Conservation (phyloP, 2,329 filamentous ascomycete genomes). For the Nannizziopsis arthrosporioides region DNA sequence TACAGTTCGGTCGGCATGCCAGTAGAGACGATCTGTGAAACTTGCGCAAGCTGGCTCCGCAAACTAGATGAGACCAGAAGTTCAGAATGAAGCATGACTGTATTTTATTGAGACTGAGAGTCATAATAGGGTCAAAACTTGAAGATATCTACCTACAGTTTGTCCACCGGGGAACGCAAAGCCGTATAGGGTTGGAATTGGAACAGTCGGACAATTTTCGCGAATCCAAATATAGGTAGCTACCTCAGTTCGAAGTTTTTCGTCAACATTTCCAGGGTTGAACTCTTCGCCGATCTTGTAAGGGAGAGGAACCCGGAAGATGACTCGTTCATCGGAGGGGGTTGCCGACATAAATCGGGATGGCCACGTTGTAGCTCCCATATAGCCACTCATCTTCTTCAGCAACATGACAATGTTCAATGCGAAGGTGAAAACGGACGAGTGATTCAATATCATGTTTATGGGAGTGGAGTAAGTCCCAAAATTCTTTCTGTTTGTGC, state of each 20-base stretch:
- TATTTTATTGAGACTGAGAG: background rate
- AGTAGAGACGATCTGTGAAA: conserved; percentile 16
- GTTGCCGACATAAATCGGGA: conserved; percentile 11
- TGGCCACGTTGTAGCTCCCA: conserved; percentile 13
- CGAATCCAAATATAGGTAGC: conserved; percentile 17
- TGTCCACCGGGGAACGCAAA: conserved; percentile 18
- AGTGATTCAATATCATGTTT: conserved; percentile 12
- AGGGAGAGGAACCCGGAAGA: conserved; percentile 11
- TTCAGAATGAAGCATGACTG: background rate
- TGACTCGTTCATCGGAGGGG: background rate
- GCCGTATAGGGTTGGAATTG: conserved; percentile 15
- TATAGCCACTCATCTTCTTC: conserved; percentile 12
- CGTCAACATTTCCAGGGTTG: conserved; percentile 16
- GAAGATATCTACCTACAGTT: conserved; percentile 8
- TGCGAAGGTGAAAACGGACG: conserved; percentile 14
- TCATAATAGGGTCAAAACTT: background rate
- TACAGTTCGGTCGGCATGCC: conserved; percentile 13
- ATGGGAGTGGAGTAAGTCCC: conserved; percentile 8
- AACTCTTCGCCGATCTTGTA: conserved; percentile 15
- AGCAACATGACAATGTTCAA: conserved; percentile 9
- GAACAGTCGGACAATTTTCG: conserved; percentile 16
- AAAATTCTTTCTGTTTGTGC: conserved; percentile 14
- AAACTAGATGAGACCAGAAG: conserved; percentile 12
- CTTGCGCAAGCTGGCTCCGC: conserved; percentile 12
- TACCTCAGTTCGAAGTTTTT: conserved; percentile 18